Percentiles rank a stretch among this genome's conserved stretches.
phyloP scores from a whole-genome alignment of 768 basidiomycete species.

The Amanita rubescens region DNA sequence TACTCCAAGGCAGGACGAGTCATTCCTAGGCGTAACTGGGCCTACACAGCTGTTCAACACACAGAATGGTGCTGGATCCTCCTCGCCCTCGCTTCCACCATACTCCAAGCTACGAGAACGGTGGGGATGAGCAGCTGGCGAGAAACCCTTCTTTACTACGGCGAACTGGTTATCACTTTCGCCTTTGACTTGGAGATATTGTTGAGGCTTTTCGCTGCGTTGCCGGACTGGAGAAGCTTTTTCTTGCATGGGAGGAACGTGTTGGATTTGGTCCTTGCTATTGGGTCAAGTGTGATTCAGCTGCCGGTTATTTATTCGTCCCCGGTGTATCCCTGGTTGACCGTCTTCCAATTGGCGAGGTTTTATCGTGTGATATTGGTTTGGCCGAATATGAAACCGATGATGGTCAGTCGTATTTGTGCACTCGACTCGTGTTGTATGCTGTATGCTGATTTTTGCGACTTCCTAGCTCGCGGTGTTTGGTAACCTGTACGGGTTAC shows the following conservation, averaged over 20 bases:
- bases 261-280: conserved; percentile 69
- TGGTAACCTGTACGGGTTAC: conserved; percentile 84
- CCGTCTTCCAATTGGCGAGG: conserved; percentile 74
- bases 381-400: conserved; percentile 82
- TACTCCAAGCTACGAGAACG: conserved; percentile 62
- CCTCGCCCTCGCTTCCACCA: conserved; percentile 64
- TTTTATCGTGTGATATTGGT: conserved; percentile 92
- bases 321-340: conserved; percentile 78
- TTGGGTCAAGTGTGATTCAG: conserved; percentile 74
- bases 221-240: conserved; percentile 82
- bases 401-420: conserved; percentile 50
- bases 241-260: conserved; percentile 59
- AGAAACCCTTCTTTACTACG: conserved; percentile 42
- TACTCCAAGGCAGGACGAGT: conserved; percentile 39
- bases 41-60: conserved; percentile 49
- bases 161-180: conserved; percentile 72
- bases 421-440: background rate
- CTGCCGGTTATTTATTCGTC: conserved; percentile 69
- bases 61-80: conserved; percentile 71
- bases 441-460: background rate
- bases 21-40: conserved; percentile 33
- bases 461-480: conserved; percentile 69
- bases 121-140: conserved; percentile 43
- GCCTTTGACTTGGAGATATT: conserved; percentile 87
- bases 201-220: conserved; percentile 57